A percentile compares a stretch with the other conserved stretches of the same genome.
phyloP scores from a whole-genome alignment of 805 yeast species.

The Starmerella bombicola region DNA sequence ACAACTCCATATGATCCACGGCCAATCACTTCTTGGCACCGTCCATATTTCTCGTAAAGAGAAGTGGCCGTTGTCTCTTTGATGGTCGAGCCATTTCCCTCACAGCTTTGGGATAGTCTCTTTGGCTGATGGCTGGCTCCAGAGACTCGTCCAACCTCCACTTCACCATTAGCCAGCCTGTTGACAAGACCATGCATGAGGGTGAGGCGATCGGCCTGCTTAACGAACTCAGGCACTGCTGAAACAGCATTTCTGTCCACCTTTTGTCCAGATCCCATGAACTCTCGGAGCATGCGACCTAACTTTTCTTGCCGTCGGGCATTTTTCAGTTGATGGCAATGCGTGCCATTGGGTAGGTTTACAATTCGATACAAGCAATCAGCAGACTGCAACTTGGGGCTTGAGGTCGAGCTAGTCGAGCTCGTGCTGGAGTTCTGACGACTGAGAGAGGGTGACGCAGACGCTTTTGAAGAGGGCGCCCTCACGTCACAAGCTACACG shows the following conservation, averaged over 20 bases:
- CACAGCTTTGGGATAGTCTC: constrained; percentile 3
- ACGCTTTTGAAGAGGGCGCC: background rate
- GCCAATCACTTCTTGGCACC: constrained; percentile 90
- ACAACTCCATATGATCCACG: constrained; percentile 92
- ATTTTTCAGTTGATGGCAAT: constrained; percentile 65
- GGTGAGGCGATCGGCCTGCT: constrained; percentile 22
- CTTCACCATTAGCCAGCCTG: constrained; percentile 28
- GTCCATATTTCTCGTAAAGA: constrained; percentile 80
- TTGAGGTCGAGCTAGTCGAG: constrained; percentile 1
- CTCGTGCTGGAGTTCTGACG: constrained; percentile 15
- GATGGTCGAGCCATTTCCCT: constrained; percentile 4
- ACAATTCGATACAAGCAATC: constrained; percentile 18
- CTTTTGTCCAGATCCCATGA: constrained; percentile 30
- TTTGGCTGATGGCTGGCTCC: constrained; percentile 16
- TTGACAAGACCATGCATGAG: constrained; percentile 29
- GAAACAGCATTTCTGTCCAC: constrained; percentile 27
- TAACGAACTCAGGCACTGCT: constrained; percentile 24
- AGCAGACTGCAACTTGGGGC: background rate
- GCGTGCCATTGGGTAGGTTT: constrained; percentile 44
- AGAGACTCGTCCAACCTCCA: constrained; percentile 27
- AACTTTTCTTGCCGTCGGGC: constrained; percentile 40
- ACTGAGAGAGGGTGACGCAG: constrained; percentile 7
- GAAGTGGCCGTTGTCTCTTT: constrained; percentile 32
- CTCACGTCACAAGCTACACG: too few species aligned
- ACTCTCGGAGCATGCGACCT: constrained; percentile 50